Evolutionary conservation across 441 rosid genomes (phyloP).

Genomic region (Capsella rubella): DNA sequence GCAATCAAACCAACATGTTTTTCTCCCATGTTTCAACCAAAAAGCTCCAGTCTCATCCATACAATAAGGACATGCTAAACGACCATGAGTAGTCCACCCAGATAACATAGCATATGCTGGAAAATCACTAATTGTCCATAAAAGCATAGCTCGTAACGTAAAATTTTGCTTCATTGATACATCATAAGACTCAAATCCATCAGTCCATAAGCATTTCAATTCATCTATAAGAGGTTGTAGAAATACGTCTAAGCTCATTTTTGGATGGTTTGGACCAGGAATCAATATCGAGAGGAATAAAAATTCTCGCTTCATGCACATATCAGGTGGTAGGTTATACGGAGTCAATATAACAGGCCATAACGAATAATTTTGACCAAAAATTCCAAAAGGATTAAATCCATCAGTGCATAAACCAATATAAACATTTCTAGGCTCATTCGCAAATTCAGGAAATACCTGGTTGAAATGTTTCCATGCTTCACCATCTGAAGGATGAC

Average conservation of each 20-base stretch:
- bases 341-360: not conserved
- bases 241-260: not conserved
- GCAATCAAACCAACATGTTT: not conserved
- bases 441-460: not conserved
- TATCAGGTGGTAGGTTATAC: not conserved
- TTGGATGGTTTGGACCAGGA: not conserved
- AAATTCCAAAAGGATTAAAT: not conserved
- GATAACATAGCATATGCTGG: constrained; percentile 20
- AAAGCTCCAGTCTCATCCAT: not conserved
- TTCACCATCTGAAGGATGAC: constrained; percentile 1
- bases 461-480: constrained; percentile 4
- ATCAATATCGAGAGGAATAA: not conserved
- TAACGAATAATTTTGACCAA: not conserved
- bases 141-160: not conserved
- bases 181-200: not conserved
- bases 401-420: not conserved
- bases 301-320: constrained; percentile 12
- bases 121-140: constrained; percentile 19
- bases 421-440: not conserved
- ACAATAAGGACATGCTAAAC: not conserved
- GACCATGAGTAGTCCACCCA: constrained; percentile 30
- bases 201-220: not conserved
- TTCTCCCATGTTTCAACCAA: not conserved
- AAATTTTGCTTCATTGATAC: not conserved
- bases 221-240: not conserved